Base-by-base conservation (phyloP, 179 eudicot species). In the Sideroxylon spinosum region DNA sequence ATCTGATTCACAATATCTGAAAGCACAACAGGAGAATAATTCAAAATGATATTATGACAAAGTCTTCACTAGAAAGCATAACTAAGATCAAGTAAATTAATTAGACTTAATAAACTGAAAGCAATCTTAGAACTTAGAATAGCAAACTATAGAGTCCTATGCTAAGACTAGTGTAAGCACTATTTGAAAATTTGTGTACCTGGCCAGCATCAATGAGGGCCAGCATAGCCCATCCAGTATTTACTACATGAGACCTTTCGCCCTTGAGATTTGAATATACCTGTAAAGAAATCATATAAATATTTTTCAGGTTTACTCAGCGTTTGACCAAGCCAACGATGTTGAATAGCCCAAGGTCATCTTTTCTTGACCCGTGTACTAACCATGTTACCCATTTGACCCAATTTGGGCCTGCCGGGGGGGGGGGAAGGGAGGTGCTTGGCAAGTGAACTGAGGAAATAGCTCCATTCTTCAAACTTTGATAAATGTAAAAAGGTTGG, bases 161-260 rank as follows among this genome's bases (percentile, higher is more conserved):
- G 23, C 32, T 37, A 74, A 60, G n/a, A 23, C 57, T 60, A 37
- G 23, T 1, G 3, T 7, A 64, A 64, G 62, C 23, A 50, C 62
- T 64, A 19, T 17, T 17, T 49, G 48, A 68, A n/a, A 57, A 9
- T 46, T 9, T 48, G 57, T 52, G 25, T 81, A 95, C 99, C 98
- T 93, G 98, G 68, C 88, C 90, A 74, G 97, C 95, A 81, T 76
- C 93, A 59, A 95, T 92, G 44, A 95, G 98, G 79, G 93, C 37
- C 78, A 95, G 82, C 91, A 95, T 74, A 44, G 97, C 97, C 98
- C 98, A 95, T 74, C 89, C 92, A 22, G 98, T 95, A 82, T 90
- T 90, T 68, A 95, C 99, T 44, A 89, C 79, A 85, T 95, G 99
- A 79, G 89, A 84, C 79, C 81, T 86, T 83, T 88, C 74, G 16